A percentile compares a stretch with the other conserved stretches of the same genome.
Conservation (phyloP, 768 basidiomycete species). For the Phanerochaete sordida region DNA sequence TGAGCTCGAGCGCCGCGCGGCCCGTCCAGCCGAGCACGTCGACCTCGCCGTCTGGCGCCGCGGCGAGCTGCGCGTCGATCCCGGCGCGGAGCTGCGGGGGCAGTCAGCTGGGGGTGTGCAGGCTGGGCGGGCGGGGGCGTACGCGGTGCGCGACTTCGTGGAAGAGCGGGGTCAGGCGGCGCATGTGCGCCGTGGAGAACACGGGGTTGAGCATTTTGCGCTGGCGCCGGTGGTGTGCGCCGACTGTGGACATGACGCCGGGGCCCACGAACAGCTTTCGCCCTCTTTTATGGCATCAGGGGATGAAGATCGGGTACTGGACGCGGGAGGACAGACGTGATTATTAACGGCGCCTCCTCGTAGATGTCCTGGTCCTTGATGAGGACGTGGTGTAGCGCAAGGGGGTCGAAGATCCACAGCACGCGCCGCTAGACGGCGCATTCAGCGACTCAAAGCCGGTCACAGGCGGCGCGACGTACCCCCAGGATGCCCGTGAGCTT, state of each 20-base stretch:
- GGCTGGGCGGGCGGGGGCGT: neutral
- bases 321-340: slow-evolving; percentile 36
- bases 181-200: slow-evolving; percentile 28
- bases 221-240: slow-evolving; percentile 25
- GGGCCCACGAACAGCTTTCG: neutral
- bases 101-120: too few relatives aligned
- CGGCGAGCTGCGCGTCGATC: neutral
- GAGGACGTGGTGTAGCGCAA: slow-evolving; percentile 44
- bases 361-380: slow-evolving; percentile 46
- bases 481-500: slow-evolving; percentile 47
- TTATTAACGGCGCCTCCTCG: slow-evolving; percentile 44
- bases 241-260: neutral
- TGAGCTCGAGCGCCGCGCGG: slow-evolving; percentile 30
- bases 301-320: too few relatives aligned
- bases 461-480: slow-evolving; percentile 24
- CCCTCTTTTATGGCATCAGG: too few relatives aligned
- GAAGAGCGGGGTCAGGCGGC: slow-evolving; percentile 24
- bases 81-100: slow-evolving; percentile 18
- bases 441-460: neutral
- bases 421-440: slow-evolving; percentile 42
- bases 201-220: slow-evolving; percentile 29
- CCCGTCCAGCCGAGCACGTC: slow-evolving; percentile 27
- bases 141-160: slow-evolving; percentile 13
- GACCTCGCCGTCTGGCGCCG: slow-evolving; percentile 7
- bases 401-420: slow-evolving; percentile 46